phyloP scores from a whole-genome alignment of 805 yeast genomes.

The Tetrapisispora taiwanensis region DNA sequence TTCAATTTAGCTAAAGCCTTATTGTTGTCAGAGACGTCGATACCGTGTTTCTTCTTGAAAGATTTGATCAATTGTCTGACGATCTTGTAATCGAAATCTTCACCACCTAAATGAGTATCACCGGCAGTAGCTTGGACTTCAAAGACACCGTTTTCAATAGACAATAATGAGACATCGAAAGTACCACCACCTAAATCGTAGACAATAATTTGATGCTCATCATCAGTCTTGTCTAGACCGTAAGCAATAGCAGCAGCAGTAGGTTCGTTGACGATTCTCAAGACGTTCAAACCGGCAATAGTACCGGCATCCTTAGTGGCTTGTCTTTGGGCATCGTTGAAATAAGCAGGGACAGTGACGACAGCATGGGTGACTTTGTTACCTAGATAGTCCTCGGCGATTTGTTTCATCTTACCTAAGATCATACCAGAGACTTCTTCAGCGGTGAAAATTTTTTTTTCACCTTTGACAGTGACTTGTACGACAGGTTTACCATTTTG shows the following conservation, averaged over 20 bases:
- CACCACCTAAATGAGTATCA: slow-evolving; percentile 97
- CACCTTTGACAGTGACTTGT: slow-evolving; percentile 64
- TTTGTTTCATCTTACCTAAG: slow-evolving; percentile 81
- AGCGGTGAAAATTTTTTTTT: slow-evolving; percentile 70
- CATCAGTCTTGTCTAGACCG: slow-evolving; percentile 75
- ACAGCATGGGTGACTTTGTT: slow-evolving; percentile 79
- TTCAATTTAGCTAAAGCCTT: slow-evolving; percentile 88
- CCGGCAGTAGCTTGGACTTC: slow-evolving; percentile 92
- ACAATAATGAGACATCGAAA: slow-evolving; percentile 79
- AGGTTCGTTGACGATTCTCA: slow-evolving; percentile 88
- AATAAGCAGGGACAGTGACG: slow-evolving; percentile 88
- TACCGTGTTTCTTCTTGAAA: slow-evolving; percentile 85
- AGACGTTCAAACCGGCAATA: slow-evolving; percentile 79
- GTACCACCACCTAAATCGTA: slow-evolving; percentile 98
- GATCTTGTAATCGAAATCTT: slow-evolving; percentile 85
- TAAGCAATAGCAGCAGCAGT: slow-evolving; percentile 98
- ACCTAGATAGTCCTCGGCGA: slow-evolving; percentile 87
- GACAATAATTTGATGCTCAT: slow-evolving; percentile 82
- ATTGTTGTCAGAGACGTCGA: slow-evolving; percentile 70
- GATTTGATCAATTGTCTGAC: slow-evolving; percentile 77
- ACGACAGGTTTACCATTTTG: slow-evolving; percentile 77
- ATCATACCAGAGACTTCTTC: slow-evolving; percentile 93
- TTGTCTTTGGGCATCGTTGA: slow-evolving; percentile 89
- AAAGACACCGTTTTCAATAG: slow-evolving; percentile 85
- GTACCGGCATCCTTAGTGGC: slow-evolving; percentile 82